Base-by-base conservation (phyloP, 257 asterid species). In the Cinchona pubescens region DNA sequence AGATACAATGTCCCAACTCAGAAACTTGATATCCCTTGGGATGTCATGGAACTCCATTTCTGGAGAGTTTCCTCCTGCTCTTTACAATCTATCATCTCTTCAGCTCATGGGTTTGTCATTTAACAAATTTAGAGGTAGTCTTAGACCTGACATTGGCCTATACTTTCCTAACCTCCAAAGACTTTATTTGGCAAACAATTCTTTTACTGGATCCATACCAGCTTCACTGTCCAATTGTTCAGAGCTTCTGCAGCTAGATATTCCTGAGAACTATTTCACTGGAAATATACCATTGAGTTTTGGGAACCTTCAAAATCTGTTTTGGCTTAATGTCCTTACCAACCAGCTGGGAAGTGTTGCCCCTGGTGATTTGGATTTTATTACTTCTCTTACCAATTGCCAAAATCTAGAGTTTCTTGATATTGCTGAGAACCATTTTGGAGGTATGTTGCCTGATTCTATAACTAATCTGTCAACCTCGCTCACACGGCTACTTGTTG, bases 131-230 rank as follows among this genome's bases (percentile, higher is more conserved):
- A 73, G 58, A 35, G 89, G 90, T n/a, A 75, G 40, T 29, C 58
- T 86, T 27, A 81, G 88, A 60, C 62, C 79, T 12, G 84, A 83
- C 34, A 77, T 88, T 12, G 89, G 84, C 46, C 75, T 78, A 64
- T 71, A 60, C 78, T 81, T 86, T 46, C 89, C 84, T 27, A 76
- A 79, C 53, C 83, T 85, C 48, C 76, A 58, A 60, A 74, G 70
- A 21, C 56, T 85, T 21, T 83, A 83, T 79, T 60, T 86, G 79
- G 83, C 80, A 34, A 64, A 29, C 73, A 88, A 86, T 61, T 78
- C 74, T 63, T 86, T 88, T 79, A 71, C 79, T 4, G 87, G 90
- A 15, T 43, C 78, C 7, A 77, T 87, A 62, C 92, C 90, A n/a
- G 71, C 74, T 43, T 82, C 90, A 46, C 53, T 84, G 68, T 77